Evolutionary conservation across 2,329 filamentous ascomycete genomes (phyloP), one percentile per base, ranked within the genome.

Genomic region (Neonectria ditissima): DNA sequence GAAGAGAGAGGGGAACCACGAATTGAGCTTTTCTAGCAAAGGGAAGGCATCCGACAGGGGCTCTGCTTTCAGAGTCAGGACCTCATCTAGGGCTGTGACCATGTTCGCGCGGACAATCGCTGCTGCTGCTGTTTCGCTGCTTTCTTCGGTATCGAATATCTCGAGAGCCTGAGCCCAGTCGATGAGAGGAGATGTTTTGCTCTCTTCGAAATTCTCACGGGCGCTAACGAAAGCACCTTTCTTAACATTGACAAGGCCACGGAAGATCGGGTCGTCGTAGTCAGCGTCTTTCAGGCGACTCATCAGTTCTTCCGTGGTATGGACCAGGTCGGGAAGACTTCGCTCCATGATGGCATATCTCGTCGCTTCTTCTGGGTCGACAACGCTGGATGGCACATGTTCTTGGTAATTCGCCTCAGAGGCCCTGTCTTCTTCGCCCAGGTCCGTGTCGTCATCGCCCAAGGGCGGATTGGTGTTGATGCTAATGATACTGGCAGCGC

Each of bases 81-180:
- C 64, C 5, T 69, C 66, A 55, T 79, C 74, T 11, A 80, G 72
- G 7, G 79, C 73, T 5, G 73, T 72, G 22, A 76, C 77, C 5
- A 80, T 70, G 58, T 83, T 83, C 26, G 76, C 77, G 28, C 72
- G 68, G 5, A 72, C 74, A 16, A 79, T 66, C 14, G 71, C 64
- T 14, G 32, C 63, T 9, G 43, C 56, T 22, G 60, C 66, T 18
- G 28, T 24, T 11, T 30, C 44, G 14, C 54, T 39, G 4, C 62
- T 45, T n/a, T 59, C 48, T 4, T 44, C 34, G n/a, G 47, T 47
- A 13, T 39, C 32, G 53, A 32, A 43, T 10, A 58, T 22, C 5
- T 59, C 59, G 6, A 37, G 14, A 10, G 65, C 62, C n/a, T 60
- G 54, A 9, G 58, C 45, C 53, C 72, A 69, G 65, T 79, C 71